Conservation (phyloP, 208 protist genomes). For the Crithidia fasciculata region DNA sequence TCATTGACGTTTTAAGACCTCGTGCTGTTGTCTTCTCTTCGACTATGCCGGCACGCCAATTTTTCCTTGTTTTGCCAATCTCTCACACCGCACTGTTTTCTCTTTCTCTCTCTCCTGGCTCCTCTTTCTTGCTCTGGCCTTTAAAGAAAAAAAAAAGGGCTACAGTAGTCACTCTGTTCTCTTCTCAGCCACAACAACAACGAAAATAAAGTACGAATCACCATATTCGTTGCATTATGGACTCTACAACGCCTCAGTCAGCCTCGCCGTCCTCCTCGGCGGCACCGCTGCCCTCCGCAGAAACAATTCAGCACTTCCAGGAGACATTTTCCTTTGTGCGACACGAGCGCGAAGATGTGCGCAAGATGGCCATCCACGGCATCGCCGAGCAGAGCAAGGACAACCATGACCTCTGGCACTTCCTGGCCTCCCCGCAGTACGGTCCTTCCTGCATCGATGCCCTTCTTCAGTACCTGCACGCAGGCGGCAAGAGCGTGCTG, state of each 20-base stretch:
- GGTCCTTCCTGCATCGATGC: constrained; percentile 52
- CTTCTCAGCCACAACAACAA: too few relatives aligned
- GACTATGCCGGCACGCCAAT: too few relatives aligned
- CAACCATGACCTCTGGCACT: constrained; percentile 56
- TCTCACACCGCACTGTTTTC: too few relatives aligned
- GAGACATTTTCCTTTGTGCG: constrained; percentile 76
- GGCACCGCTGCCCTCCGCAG: constrained; percentile 4
- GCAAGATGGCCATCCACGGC: constrained; percentile 81
- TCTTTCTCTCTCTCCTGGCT: too few relatives aligned
- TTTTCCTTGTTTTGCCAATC: too few relatives aligned
- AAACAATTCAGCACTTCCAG: constrained; percentile 42
- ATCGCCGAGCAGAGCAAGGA: constrained; percentile 84
- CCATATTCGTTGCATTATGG: neutral
- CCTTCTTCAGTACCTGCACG: constrained; percentile 71
- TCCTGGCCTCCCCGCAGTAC: constrained; percentile 49
- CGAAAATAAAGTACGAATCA: too few relatives aligned
- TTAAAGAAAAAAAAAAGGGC: too few relatives aligned
- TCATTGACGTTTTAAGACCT: too few relatives aligned
- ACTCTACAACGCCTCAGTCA: neutral
- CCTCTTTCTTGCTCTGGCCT: too few relatives aligned
- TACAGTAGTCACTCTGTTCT: too few relatives aligned
- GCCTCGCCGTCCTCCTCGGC: neutral
- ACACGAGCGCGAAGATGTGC: constrained; percentile 80
- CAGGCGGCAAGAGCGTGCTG: constrained; percentile 44
- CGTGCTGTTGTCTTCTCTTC: too few relatives aligned